Conservation (phyloP, 495 filamentous ascomycete species). For the Tuber umbilicatum region DNA sequence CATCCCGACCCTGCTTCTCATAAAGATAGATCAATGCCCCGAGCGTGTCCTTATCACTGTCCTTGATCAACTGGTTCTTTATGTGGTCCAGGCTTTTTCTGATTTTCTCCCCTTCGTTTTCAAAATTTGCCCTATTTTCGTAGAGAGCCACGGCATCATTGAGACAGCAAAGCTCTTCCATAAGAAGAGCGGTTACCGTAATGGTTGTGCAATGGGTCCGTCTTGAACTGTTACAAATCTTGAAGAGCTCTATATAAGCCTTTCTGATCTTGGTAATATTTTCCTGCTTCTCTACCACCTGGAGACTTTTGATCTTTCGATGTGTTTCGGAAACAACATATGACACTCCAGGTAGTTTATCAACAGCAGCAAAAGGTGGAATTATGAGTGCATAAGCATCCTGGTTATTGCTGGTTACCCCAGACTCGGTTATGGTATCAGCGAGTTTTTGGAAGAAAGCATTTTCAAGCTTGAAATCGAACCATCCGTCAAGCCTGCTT, state of each 20-base stretch:
- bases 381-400: constrained; percentile 19
- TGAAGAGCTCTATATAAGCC: neutral
- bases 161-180: neutral
- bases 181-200: neutral
- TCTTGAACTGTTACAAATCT: neutral
- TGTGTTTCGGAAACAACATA: neutral
- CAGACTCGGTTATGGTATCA: neutral
- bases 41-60: neutral
- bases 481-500: neutral
- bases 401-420: neutral
- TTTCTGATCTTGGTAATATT: neutral
- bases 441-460: constrained; percentile 1
- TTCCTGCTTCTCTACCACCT: neutral
- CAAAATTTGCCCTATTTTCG: neutral
- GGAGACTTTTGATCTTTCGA: neutral
- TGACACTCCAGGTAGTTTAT: constrained; percentile 14
- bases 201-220: neutral
- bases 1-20: neutral
- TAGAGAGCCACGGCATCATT: neutral
- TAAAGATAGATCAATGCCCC: neutral
- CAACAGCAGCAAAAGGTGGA: constrained; percentile 9
- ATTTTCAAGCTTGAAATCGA: constrained; percentile 3
- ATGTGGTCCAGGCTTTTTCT: neutral
- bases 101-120: neutral
- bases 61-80: neutral